Evolutionary conservation across 1,284 basidiomycete species (phyloP), one percentile per base, ranked within the genome.

Genomic region (Exobasidium cylindrosporum): DNA sequence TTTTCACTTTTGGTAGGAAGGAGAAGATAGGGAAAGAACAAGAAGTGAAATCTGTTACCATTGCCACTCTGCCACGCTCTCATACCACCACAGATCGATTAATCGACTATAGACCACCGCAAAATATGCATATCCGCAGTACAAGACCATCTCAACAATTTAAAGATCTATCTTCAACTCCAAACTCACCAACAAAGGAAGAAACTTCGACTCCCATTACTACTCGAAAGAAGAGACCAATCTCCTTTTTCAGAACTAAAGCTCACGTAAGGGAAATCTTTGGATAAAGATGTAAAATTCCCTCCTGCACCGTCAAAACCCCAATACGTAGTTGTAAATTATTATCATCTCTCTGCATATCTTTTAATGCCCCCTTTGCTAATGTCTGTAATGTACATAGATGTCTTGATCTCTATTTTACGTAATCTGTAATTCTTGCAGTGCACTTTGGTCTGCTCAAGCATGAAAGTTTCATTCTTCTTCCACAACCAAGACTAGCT

Each of bases 401-500:
- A n/a, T n/a, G n/a, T n/a, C n/a, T n/a, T n/a, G n/a, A n/a, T n/a
- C n/a, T n/a, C n/a, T n/a, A n/a, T n/a, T n/a, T n/a, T n/a, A n/a
- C n/a, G n/a, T n/a, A n/a, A n/a, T n/a, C n/a, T n/a, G n/a, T n/a
- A n/a, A n/a, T n/a, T n/a, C n/a, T n/a, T n/a, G n/a, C n/a, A n/a
- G n/a, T n/a, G n/a, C n/a, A n/a, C n/a, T n/a, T n/a, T n/a, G n/a
- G n/a, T n/a, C n/a, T n/a, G n/a, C n/a, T n/a, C n/a, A n/a, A n/a
- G n/a, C n/a, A n/a, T n/a, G n/a, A n/a, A n/a, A 53, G 3, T 3
- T 50, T 53, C 28, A 31, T 4, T 53, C 14, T 28, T 53, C 49
- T 21, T 53, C 26, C 4, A 35, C 40, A 2, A 55, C 53, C 14
- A 55, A 4, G 53, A 55, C 30, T n/a, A 55, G 4, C 30, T 32